Conservation (phyloP, 2,329 filamentous ascomycete genomes). For the Fusarium caatingaense region DNA sequence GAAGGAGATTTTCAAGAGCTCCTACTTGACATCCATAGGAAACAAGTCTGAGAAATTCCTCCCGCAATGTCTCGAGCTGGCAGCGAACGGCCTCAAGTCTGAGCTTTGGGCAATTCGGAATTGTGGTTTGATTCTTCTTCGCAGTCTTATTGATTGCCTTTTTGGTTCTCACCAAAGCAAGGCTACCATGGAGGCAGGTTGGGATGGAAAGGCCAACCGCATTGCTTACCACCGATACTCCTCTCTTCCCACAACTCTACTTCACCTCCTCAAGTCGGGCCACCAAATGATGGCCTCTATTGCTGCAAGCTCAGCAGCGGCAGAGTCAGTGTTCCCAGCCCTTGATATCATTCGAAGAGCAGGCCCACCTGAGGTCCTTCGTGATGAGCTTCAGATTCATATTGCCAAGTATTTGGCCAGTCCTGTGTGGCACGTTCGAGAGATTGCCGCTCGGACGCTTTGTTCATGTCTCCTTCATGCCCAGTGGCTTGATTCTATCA, state of each 20-base stretch:
- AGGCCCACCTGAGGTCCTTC: slow-evolving; percentile 69
- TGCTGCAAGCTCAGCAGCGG: slow-evolving; percentile 53
- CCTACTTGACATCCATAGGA: slow-evolving; percentile 77
- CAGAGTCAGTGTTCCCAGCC: slow-evolving; percentile 83
- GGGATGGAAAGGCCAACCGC: slow-evolving; percentile 72
- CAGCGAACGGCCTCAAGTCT: slow-evolving; percentile 81
- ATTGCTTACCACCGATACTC: slow-evolving; percentile 78
- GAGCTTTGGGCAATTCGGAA: slow-evolving; percentile 95
- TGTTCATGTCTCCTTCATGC: slow-evolving; percentile 69
- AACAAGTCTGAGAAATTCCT: slow-evolving; percentile 79
- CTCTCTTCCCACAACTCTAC: slow-evolving; percentile 71
- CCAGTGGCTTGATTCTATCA: slow-evolving; percentile 60
- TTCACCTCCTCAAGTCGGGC: slow-evolving; percentile 69
- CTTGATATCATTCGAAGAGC: slow-evolving; percentile 83
- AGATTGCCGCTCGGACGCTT: slow-evolving; percentile 81
- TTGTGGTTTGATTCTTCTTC: slow-evolving; percentile 88
- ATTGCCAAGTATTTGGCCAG: slow-evolving; percentile 74
- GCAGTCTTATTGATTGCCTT: slow-evolving; percentile 83
- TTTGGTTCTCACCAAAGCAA: slow-evolving; percentile 82
- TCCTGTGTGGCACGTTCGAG: slow-evolving; percentile 81
- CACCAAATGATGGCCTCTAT: slow-evolving; percentile 57
- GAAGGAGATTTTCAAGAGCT: slow-evolving; percentile 90
- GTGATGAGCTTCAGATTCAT: slow-evolving; percentile 65
- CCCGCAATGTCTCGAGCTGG: slow-evolving; percentile 79
- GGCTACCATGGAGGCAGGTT: slow-evolving; percentile 67